These are phyloP conservation scores for Claviceps lovelessii DNA, from an alignment of 2,329 filamentous ascomycete species.

Conservation along the genomic window DNA sequence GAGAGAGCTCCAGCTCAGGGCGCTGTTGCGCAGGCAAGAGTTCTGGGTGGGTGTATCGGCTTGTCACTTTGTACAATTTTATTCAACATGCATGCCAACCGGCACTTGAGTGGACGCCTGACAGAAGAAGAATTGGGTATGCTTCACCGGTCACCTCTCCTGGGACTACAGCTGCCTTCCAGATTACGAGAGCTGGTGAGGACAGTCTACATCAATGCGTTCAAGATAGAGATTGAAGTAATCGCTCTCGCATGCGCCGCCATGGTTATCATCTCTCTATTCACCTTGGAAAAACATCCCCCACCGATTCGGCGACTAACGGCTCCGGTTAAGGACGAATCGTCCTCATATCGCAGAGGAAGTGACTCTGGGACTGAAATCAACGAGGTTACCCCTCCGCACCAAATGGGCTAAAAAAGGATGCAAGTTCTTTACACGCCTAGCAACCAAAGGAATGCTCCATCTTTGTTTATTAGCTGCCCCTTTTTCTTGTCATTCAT, in stretches of 20 bases:
- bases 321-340: conserved; percentile 15
- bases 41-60: conserved; percentile 45
- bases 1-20: conserved; percentile 46
- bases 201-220: conserved; percentile 30
- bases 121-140: conserved; percentile 23
- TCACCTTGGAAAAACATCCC: conserved; percentile 30
- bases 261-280: conserved; percentile 29
- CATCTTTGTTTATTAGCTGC: background rate
- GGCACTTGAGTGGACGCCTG: conserved; percentile 22
- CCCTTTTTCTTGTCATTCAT: background rate
- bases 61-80: conserved; percentile 45
- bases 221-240: conserved; percentile 30
- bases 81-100: conserved; percentile 32
- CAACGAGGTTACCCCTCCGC: conserved; percentile 15
- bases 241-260: conserved; percentile 29
- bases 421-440: background rate
- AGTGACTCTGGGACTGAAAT: conserved; percentile 26
- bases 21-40: conserved; percentile 43
- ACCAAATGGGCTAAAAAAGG: conserved; percentile 6
- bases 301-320: conserved; percentile 19
- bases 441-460: background rate
- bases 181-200: conserved; percentile 22
- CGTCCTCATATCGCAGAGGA: conserved; percentile 16
- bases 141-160: conserved; percentile 30
- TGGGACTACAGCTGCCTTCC: conserved; percentile 20